These are phyloP conservation scores for Trichosporon asahii DNA, from an alignment of 1,284 basidiomycete genomes.

Conservation along the genomic window DNA sequence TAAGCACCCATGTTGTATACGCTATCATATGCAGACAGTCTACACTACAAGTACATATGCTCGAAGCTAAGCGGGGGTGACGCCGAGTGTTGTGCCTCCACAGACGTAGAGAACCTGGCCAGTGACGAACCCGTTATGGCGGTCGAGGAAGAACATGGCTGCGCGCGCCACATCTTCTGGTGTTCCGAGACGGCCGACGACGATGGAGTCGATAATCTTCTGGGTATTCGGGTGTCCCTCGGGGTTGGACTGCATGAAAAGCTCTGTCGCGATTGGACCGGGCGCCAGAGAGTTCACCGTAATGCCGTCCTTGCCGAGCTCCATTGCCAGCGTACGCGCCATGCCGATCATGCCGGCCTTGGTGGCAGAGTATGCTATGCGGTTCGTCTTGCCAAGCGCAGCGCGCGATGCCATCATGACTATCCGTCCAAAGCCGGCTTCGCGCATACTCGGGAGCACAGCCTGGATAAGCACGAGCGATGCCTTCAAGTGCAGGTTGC, in stretches of 20 bases:
- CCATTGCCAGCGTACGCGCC: constrained; percentile 57
- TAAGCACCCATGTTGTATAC: constrained; percentile 4
- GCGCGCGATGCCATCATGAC: constrained; percentile 23
- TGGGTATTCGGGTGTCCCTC: constrained; percentile 55
- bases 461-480: constrained; percentile 15
- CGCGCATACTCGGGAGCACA: constrained; percentile 14
- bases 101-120: constrained; percentile 23
- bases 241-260: constrained; percentile 50
- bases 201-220: constrained; percentile 88
- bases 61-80: constrained; percentile 10
- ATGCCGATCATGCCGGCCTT: constrained; percentile 79
- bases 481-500: constrained; percentile 65
- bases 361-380: constrained; percentile 87
- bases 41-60: neutral
- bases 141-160: constrained; percentile 74
- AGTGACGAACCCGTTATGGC: constrained; percentile 16
- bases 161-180: constrained; percentile 81
- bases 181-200: constrained; percentile 82
- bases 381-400: constrained; percentile 51
- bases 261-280: constrained; percentile 84
- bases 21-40: constrained; percentile 6
- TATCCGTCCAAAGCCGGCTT: constrained; percentile 17
- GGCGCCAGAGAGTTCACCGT: constrained; percentile 85
- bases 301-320: constrained; percentile 75
- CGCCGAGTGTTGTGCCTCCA: constrained; percentile 20